Base-by-base conservation (phyloP, 805 yeast genomes). In the Candida koratica region DNA sequence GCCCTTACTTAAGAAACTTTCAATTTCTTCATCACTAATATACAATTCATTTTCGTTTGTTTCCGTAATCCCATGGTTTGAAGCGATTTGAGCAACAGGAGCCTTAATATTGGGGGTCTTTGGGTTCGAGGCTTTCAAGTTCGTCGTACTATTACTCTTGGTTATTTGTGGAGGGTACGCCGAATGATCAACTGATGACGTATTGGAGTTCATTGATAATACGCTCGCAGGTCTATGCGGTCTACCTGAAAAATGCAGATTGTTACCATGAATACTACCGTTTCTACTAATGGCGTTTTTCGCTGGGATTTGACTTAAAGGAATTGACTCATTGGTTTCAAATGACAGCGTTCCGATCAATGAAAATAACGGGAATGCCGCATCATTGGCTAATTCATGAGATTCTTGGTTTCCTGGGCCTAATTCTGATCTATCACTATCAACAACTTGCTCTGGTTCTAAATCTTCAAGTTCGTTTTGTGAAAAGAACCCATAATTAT, bases 301-400 rank as follows among this genome's bases (percentile, higher is more conserved):
- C n/a, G n/a, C n/a, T 2, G 68, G 64, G 5, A 60, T 37, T 12
- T 53, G 50, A 55, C 57, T 60, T 30, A 64, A 48, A 5, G 70
- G 70, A 32, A 57, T 52, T 25, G 60, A 50, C 30, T 55, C 55
- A 41, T 54, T 58, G 25, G 56, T 52, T 20, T 65, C 67, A 39
- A 67, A 65, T 23, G 64, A 58, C 28, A 49, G 46, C 27, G 51
- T 48, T 6, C 71, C 73, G 12, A 67, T 63, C 37, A 67, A 49
- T 3, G 73, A 71, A 32, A 66, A 66, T 15, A 67, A 54, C 3
- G 73, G 73, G 38, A 64, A 66, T 12, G 32, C 11, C 7, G 32
- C 5, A 19, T 39, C 29, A 32, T 32, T 25, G 15, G 12, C 25
- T 12, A 29, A 29, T 19, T 29, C 32, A 19, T 19, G 18, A n/a